Evolutionary conservation across 73 alveolate species (phyloP), one percentile per base, ranked within the genome.

Genomic region (Uronychia setigera): DNA sequence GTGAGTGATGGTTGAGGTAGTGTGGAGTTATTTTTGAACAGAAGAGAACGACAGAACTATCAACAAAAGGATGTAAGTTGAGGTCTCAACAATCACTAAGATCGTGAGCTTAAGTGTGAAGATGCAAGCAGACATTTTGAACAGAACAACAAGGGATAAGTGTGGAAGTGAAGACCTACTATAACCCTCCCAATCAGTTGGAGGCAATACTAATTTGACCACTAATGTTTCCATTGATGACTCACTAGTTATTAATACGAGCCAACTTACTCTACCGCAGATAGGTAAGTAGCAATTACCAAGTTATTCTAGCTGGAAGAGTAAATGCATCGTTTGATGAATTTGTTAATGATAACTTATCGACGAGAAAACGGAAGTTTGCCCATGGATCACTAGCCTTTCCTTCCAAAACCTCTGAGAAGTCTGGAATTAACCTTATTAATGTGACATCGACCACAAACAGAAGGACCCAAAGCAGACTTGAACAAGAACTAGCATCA

Each of bases 161-260:
- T 46, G 67, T 46, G 67, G 5, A 5, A 46, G 67, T 19, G 79
- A 67, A 26, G 79, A 67, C 30, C 32, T 67, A 5, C 29, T 67
- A 30, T 26, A 67, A 30, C 79, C 79, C 32, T 67, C 32, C 32
- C 1, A 5, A 26, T 67, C 79, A 67, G 79, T 67, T 13, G 79
- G 79, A 67, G 79, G 79, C 5, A 28, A 25, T 26, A 67, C 79
- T 28, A 67, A 67, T 30, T 67, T 67, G 32, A 67, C 79, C 14
- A 67, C 79, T 13, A 67, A 67, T 26, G 79, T 67, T 9, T 67
- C 79, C 5, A 28, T 67, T 67, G 79, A 67, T 46, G 67, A 46
- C 67, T 46, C 67, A 5, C 5, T 46, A 19, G 67, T 46, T 11
- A 19, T 46, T 19, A 46, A 46, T 5, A 19, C 5, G n/a, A 46